Conservation (phyloP, 176 grass and related monocot genomes). For the Musa acuminata region DNA sequence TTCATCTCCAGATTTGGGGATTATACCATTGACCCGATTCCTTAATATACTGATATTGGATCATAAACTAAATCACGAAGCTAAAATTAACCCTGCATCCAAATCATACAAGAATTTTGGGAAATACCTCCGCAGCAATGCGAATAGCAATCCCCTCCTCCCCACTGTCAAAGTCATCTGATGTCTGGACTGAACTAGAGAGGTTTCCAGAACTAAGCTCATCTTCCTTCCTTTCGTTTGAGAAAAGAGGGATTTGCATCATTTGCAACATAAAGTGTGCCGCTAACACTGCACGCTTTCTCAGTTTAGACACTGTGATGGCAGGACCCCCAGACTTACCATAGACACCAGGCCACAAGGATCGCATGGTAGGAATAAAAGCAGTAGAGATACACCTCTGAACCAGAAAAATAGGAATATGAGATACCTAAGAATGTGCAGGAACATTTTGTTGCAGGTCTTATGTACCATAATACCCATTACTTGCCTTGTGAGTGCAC, state of each 20-base stretch:
- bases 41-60: background rate
- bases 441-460: background rate
- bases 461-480: background rate
- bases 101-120: background rate
- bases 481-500: constrained; percentile 67
- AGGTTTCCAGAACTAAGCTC: constrained; percentile 30
- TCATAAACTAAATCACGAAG: background rate
- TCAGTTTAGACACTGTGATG: constrained; percentile 47
- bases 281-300: constrained; percentile 53
- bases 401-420: constrained; percentile 17
- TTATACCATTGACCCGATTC: background rate
- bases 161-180: constrained; percentile 37
- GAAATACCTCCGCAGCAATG: constrained; percentile 63
- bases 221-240: constrained; percentile 29
- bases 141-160: constrained; percentile 83
- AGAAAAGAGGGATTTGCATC: constrained; percentile 65
- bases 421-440: constrained; percentile 18
- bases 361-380: constrained; percentile 69
- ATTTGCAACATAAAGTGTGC: constrained; percentile 92
- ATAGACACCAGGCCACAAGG: constrained; percentile 76
- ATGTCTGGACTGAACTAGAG: constrained; percentile 21
- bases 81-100: background rate
- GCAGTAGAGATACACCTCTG: constrained; percentile 52
- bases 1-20: background rate
- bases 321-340: constrained; percentile 57